Evolutionary conservation across 2,329 filamentous ascomycete genomes (phyloP), one percentile per base, ranked within the genome.

Genomic region (Aureobasidium sp.): DNA sequence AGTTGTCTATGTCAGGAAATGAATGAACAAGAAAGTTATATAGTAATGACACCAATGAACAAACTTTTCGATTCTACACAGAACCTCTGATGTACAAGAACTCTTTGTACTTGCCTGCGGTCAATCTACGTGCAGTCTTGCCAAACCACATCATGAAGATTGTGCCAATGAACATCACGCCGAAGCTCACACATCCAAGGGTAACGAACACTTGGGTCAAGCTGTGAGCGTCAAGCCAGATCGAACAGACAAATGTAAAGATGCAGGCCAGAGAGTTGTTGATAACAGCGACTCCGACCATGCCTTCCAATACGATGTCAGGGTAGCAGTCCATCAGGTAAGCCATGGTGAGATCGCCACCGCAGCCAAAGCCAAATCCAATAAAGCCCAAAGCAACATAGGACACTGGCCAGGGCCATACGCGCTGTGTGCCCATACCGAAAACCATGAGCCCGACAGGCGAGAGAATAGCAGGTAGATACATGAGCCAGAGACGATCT

Each of bases 321-420:
- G 77, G 76, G 55, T 80, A 80, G 3, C 73, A 74, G 55, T 80
- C 78, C 58, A 77, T 76, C 4, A 79, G 65, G 55, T 80, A 80
- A 0, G 77, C 74, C 69, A 66, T 64, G 12, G 60, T 62, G 21
- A 81, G 62, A 63, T 81, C 79, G 5, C 79, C 79, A 2, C 77
- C 77, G 47, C 78, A 80, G 6, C 79, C 79, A 64, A 78, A 81
- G 2, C 79, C 79, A 52, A 81, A 81, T 4, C 79, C 79, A 24
- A 80, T 80, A 58, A 80, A 74, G 3, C 75, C 79, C 0, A 81
- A 65, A 1, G 76, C 79, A 12, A 81, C 67, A 51, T 81, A 81
- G 0, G 78, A 74, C 7, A 68, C 67, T 1, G 73, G 75, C 78
- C 78, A 80, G 30, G 63, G 57, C 77, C 74, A 79, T 1, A 72